A percentile compares a stretch with the other conserved stretches of the same genome.
phyloP scores from a whole-genome alignment of 345 rosid species.

The Citrus trifoliata region DNA sequence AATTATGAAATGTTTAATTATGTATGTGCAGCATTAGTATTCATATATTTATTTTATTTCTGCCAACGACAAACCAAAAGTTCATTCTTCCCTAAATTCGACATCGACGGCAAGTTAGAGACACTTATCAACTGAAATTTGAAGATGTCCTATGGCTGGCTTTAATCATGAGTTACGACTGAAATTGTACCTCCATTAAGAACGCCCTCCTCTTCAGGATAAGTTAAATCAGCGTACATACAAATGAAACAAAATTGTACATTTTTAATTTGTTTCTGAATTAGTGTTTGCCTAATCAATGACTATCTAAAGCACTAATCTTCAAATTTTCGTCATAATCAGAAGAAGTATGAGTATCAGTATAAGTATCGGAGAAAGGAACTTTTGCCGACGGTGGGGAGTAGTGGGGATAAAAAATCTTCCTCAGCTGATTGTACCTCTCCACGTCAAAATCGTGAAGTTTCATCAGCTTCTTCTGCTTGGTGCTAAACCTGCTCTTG shows the following conservation, averaged over 20 bases:
- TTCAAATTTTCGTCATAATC: slow-evolving; percentile 4
- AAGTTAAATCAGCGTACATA: neutral
- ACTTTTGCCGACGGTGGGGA: neutral
- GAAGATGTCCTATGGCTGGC: no score
- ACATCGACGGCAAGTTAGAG: no score
- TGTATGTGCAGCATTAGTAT: no score
- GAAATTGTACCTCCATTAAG: no score
- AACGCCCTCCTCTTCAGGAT: no score
- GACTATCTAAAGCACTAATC: neutral
- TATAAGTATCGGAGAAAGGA: neutral
- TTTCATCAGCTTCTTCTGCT: slow-evolving; percentile 57
- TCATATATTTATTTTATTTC: no score
- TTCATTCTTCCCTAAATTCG: no score
- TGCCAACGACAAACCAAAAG: no score
- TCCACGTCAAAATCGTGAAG: slow-evolving; percentile 43
- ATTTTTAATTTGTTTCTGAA: neutral
- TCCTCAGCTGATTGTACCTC: slow-evolving; percentile 61
- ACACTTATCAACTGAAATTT: no score
- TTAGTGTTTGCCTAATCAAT: neutral
- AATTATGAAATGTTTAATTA: no score
- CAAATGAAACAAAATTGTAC: slow-evolving; percentile 10
- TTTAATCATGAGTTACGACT: no score
- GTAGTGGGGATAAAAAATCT: slow-evolving; percentile 29
- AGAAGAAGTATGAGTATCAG: neutral
- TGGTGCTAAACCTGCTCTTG: slow-evolving; percentile 60